phyloP scores from a whole-genome alignment of 306 rosid species.

The Castanea sativa region DNA sequence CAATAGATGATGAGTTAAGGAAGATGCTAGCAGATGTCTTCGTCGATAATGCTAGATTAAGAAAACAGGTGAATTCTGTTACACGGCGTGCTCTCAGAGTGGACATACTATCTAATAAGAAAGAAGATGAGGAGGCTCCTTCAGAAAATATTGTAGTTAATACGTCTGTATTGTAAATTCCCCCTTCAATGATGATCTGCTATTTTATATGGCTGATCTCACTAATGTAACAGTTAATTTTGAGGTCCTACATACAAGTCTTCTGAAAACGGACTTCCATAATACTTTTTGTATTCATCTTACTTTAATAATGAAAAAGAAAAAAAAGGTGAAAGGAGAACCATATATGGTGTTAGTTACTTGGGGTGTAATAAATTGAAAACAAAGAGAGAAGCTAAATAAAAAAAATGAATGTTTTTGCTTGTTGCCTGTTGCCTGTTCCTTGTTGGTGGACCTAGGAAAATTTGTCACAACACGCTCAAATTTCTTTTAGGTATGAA shows the following conservation, averaged over 20 bases:
- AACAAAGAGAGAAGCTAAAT: too few species aligned
- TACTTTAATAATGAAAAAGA: slow-evolving; percentile 26
- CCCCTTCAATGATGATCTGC: slow-evolving; percentile 21
- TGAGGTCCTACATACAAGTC: slow-evolving; percentile 31
- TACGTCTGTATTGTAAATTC: slow-evolving; percentile 35
- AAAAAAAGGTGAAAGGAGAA: slow-evolving; percentile 9
- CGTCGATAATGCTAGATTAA: slow-evolving; percentile 67
- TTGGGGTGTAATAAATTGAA: too few species aligned
- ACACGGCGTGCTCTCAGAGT: slow-evolving; percentile 43
- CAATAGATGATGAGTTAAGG: slow-evolving; percentile 56
- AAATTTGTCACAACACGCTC: too few species aligned
- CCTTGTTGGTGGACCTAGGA: too few species aligned
- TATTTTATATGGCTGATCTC: slow-evolving; percentile 28
- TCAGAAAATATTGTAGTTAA: slow-evolving; percentile 34
- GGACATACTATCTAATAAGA: slow-evolving; percentile 36
- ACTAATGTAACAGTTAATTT: slow-evolving; percentile 29
- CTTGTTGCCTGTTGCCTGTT: too few species aligned
- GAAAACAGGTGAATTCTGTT: slow-evolving; percentile 70
- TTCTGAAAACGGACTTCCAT: slow-evolving; percentile 22
- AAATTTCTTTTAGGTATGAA: too few species aligned
- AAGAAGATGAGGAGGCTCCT: slow-evolving; percentile 34
- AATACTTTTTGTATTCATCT: neutral
- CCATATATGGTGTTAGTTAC: neutral
- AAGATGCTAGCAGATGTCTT: slow-evolving; percentile 62
- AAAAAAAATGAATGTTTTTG: too few species aligned